Evolutionary conservation across 1,139 yeast genomes (phyloP), one percentile per base, ranked within the genome.

Genomic region (Blastobotrys persicus): DNA sequence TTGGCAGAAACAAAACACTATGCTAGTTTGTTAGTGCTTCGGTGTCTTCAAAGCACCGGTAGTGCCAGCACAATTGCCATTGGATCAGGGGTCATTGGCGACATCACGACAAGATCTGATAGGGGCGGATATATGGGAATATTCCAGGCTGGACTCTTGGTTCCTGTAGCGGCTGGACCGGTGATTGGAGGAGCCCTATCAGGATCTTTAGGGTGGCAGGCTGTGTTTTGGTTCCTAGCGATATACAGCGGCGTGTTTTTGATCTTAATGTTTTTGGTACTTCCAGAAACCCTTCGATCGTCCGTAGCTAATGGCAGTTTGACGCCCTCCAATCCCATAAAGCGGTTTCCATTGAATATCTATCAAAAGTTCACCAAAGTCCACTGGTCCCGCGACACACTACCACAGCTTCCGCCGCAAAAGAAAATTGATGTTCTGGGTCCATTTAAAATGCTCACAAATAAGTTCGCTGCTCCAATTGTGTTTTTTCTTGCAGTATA

Each of bases 111-210:
- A 0, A 70, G 80, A 39, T 69, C 69, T 11, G 80, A 81, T 49
- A 72, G 94, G 49, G 94, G 91, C 7, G 73, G 78, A 12, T 75
- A 74, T 50, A 75, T 80, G 33, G 88, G 88, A 0, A 58, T 79
- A 23, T 75, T 77, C 1, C 64, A 77, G 14, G 89, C 89, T 0
- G 68, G 81, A 9, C 75, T 80, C 4, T 72, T 83, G 11, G 61
- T 83, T 14, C 92, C 91, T 0, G 83, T 80, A 57, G 88, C 86
- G 0, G 69, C 84, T 50, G 88, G 92, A 6, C 86, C 91, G 0
- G 68, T 85, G n/a, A 65, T 85, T 17, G 94, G 94, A 20, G 83
- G 88, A 2, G 77, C 75, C 0, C 63, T 85, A 39, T 76, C 81
- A 2, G 66, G 77, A 1, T 66, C 74, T 26, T 79, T 83, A 73